Conservation (phyloP, 2,329 filamentous ascomycete species). For the Dactylellina haptotyla region DNA sequence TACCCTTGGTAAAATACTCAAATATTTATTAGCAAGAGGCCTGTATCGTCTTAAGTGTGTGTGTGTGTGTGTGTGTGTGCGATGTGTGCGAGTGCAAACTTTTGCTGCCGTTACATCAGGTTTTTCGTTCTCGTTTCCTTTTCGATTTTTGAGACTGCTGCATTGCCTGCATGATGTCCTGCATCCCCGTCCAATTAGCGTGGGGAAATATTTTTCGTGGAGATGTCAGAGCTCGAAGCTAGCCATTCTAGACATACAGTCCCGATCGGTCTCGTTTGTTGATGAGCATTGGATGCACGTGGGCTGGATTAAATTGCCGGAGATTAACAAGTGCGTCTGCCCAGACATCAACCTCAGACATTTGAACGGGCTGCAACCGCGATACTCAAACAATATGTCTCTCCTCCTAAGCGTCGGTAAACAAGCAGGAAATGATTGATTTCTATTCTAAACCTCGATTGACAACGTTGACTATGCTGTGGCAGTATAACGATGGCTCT, state of each 20-base stretch:
- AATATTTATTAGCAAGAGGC: too few species aligned
- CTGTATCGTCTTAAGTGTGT: too few species aligned
- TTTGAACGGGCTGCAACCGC: not conserved
- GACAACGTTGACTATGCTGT: too few species aligned
- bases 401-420: too few species aligned
- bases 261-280: not conserved
- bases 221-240: not conserved
- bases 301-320: constrained; percentile 3
- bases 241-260: not conserved
- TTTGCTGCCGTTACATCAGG: constrained; percentile 9
- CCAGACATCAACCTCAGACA: constrained; percentile 4
- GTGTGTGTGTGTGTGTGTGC: too few species aligned
- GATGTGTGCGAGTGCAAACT: too few species aligned
- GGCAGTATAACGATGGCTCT: too few species aligned
- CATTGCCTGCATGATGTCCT: constrained; percentile 13
- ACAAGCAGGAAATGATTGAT: too few species aligned
- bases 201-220: not conserved
- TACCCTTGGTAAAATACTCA: not conserved
- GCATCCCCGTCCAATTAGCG: constrained; percentile 5
- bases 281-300: constrained; percentile 6
- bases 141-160: not conserved
- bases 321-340: constrained; percentile 6
- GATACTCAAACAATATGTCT: not conserved
- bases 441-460: too few species aligned
- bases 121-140: not conserved